Base-by-base conservation (phyloP, 1,139 yeast species). In the Lodderomyces parapsilosis region DNA sequence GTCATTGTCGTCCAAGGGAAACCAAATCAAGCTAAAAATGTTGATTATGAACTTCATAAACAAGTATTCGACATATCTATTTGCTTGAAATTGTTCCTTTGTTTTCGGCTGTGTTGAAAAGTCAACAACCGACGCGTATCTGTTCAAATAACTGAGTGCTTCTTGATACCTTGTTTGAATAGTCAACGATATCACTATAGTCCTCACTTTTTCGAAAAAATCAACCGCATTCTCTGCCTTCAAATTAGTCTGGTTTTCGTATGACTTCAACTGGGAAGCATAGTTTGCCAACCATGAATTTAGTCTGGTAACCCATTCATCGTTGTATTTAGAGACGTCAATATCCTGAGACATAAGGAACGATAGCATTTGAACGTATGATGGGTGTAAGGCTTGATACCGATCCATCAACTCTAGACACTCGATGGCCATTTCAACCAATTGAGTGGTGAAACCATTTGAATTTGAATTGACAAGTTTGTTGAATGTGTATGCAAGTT, bases 1-100 rank as follows among this genome's bases (percentile, higher is more conserved):
- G 6, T 40, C 42, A 30, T 37, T 40, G 14, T 50, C 52, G 36
- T 45, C 49, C 32, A 39, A 22, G 1, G 59, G 58, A 39, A 61
- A 59, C 59, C 63, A 60, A 22, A 57, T 42, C 31, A 49, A 43
- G 30, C 48, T 52, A 45, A 56, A 61, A 24, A 63, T 43, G 25
- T 51, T 48, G n/a, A 55, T 50, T 1, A 58, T 44, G 32, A 53
- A 57, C 44, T 59, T 66, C 44, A 57, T 56, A 35, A 61, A 59
- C 23, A 57, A 52, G 43, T 54, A 62, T 49, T 66, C 67, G 27
- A 65, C 49, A 49, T 55, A 62, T 27, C 54, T 43, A 46, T 63
- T 63, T 4, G 48, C 45, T 9, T 40, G 48, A 42, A 64, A 54
- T 31, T 53, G 56, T 15, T 47, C 47, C 15, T 48, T 50, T 38